Base-by-base conservation (phyloP, 306 rosid species). In the Malus sieversii region DNA sequence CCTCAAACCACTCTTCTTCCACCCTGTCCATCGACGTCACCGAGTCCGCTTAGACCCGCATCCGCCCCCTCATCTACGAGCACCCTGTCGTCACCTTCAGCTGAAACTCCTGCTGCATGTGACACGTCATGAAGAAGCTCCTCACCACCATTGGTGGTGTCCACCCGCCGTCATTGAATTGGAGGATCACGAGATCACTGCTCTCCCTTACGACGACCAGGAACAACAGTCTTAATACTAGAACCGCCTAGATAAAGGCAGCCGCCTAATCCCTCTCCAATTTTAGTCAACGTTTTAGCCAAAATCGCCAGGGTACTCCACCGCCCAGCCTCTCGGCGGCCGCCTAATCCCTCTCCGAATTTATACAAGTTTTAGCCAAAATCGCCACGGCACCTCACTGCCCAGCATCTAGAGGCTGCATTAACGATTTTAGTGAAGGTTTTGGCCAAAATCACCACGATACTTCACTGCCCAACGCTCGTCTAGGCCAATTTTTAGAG, bases 41-140 rank as follows among this genome's bases (percentile, higher is more conserved):
- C 51, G 98, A 96, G 77, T 87, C 99, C 13, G 77, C 90, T 4
- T 94, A 96, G 71, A 72, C 88, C 0, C 76, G 89, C 58, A 92
- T 92, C 92, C 96, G 84, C 6, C 92, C 97, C 4, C 96, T 96
- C n/a, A 92, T 96, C 46, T 80, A 96, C 12, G 99, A 96, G 82
- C 89, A 96, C 66, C 99, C 99, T 0, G 99, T 96, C 4, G 86
- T 96, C 77, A 92, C 92, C 80, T 96, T 96, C 85, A 87, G 90
- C 82, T 90, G 97, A 10, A 89, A 83, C 63, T 85, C 98, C 2
- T 92, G 99, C 81, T 96, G 93, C 97, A 96, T 96, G 98, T 92
- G 98, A 88, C 99, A 90, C 82, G 99, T 92, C 88, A 96, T 96
- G 98, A 96, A 96, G 89, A 88, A 89, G 70, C 96, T 96, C 44